phyloP scores from a whole-genome alignment of 192 early-diverging fungal genomes.

The Thamnidium elegans region DNA sequence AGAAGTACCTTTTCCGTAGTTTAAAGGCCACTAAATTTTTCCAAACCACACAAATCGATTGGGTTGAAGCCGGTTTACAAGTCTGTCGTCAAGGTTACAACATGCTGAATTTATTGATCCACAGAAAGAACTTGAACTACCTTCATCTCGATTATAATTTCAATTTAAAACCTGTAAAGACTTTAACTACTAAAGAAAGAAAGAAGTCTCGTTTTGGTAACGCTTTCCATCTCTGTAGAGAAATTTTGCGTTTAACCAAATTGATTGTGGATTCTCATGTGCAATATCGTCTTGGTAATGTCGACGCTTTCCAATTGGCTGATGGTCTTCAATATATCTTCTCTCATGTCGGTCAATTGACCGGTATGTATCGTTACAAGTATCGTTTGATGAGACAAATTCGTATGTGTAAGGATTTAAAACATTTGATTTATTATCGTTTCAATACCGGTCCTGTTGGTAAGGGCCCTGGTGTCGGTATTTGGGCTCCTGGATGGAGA shows the following conservation, averaged over 20 bases:
- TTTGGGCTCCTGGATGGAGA: constrained; percentile 99
- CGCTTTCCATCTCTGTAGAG: constrained; percentile 93
- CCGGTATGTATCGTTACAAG: constrained; percentile 99
- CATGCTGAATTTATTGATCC: constrained; percentile 98
- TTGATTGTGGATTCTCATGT: constrained; percentile 97
- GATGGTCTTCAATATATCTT: constrained; percentile 99
- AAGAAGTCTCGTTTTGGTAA: constrained; percentile 99
- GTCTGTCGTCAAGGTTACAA: constrained; percentile 98
- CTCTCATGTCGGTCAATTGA: constrained; percentile 97
- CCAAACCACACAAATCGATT: constrained; percentile 96
- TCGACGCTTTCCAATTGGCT: constrained; percentile 98
- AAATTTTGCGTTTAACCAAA: constrained; percentile 96
- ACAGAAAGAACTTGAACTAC: constrained; percentile 98
- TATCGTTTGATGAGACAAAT: constrained; percentile 97
- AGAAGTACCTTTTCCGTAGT: constrained; percentile 94
- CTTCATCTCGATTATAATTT: constrained; percentile 99
- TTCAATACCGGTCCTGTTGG: constrained; percentile 97
- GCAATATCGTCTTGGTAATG: constrained; percentile 96
- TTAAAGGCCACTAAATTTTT: constrained; percentile 98
- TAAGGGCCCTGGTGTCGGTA: constrained; percentile 97
- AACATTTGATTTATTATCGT: constrained; percentile 52
- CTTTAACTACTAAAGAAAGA: constrained; percentile 97
- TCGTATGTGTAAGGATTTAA: constrained; percentile 67
- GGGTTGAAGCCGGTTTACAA: constrained; percentile 99
- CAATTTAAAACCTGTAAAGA: constrained; percentile 98